phyloP scores from a whole-genome alignment of 805 yeast species.

The Metschnikowia colocasiae region DNA sequence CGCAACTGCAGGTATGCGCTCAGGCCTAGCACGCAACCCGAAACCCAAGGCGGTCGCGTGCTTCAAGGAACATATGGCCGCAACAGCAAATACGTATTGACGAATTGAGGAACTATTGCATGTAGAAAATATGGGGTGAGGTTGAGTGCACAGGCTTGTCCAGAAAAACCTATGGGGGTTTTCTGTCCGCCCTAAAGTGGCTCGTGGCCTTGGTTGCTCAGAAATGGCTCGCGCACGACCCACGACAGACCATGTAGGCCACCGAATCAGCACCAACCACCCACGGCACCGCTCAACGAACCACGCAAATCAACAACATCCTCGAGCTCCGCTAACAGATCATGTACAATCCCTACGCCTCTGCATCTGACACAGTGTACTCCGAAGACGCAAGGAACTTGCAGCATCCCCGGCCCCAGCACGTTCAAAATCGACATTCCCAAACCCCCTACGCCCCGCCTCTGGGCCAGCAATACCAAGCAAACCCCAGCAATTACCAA shows the following conservation, averaged over 20 bases:
- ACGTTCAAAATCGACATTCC: conserved; percentile 6
- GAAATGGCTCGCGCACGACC: neutral
- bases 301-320: neutral
- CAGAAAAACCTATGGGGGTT: neutral
- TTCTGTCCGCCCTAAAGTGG: neutral
- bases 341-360: conserved; percentile 42
- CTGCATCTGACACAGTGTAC: conserved; percentile 18
- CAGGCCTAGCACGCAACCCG: neutral
- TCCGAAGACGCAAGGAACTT: conserved; percentile 12
- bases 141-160: too few species aligned
- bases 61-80: neutral
- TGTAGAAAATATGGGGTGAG: too few species aligned
- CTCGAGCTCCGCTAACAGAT: neutral
- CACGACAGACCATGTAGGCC: conserved; percentile 1
- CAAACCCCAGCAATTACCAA: conserved; percentile 4
- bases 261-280: neutral
- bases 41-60: neutral
- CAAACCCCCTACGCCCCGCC: neutral
- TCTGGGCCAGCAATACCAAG: neutral
- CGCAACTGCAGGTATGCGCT: conserved; percentile 5
- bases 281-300: neutral
- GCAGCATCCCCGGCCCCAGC: conserved; percentile 23
- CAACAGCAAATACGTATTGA: neutral
- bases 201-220: neutral
- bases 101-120: too few species aligned